Evolutionary conservation across 306 rosid species (phyloP).

Genomic region (Cicer pinnatifidum): DNA sequence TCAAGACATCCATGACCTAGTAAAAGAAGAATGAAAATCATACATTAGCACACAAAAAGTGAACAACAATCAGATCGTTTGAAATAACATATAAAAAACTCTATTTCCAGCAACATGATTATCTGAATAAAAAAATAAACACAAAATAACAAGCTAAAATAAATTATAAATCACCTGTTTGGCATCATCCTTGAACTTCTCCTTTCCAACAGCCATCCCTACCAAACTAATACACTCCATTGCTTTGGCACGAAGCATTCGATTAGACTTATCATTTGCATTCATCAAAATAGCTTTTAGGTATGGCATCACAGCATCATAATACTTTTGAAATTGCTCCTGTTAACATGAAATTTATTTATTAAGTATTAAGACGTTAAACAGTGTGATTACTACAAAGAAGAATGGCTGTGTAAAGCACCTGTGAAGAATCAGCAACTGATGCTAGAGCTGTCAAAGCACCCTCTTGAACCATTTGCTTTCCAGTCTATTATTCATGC

Average conservation of each 20-base stretch:
- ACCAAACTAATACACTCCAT: slow-evolving; percentile 99
- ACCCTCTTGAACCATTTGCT: slow-evolving; percentile 81
- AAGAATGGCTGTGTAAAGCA: slow-evolving; percentile 38
- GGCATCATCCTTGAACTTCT: slow-evolving; percentile 92
- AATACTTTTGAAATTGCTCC: slow-evolving; percentile 80
- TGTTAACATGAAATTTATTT: slow-evolving; percentile 44
- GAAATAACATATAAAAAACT: slow-evolving; percentile 1
- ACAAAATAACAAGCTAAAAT: slow-evolving; percentile 6
- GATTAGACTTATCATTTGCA: slow-evolving; percentile 91
- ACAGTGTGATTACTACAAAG: background rate
- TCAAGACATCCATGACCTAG: slow-evolving; percentile 95
- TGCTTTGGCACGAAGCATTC: slow-evolving; percentile 98
- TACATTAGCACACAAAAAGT: slow-evolving; percentile 5
- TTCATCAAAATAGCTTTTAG: slow-evolving; percentile 89
- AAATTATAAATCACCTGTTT: slow-evolving; percentile 68
- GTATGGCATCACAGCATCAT: slow-evolving; percentile 92
- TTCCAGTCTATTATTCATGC: slow-evolving; percentile 57
- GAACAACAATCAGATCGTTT: slow-evolving; percentile 5
- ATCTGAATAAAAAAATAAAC: background rate
- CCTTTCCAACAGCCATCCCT: slow-evolving; percentile 99
- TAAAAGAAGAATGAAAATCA: slow-evolving; percentile 37
- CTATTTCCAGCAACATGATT: background rate
- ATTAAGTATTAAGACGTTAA: slow-evolving; percentile 12
- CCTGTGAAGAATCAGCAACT: slow-evolving; percentile 87
- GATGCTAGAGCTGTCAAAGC: slow-evolving; percentile 80